Evolutionary conservation across 2,329 filamentous ascomycete species (phyloP).

Genomic region (Alternaria sp.): DNA sequence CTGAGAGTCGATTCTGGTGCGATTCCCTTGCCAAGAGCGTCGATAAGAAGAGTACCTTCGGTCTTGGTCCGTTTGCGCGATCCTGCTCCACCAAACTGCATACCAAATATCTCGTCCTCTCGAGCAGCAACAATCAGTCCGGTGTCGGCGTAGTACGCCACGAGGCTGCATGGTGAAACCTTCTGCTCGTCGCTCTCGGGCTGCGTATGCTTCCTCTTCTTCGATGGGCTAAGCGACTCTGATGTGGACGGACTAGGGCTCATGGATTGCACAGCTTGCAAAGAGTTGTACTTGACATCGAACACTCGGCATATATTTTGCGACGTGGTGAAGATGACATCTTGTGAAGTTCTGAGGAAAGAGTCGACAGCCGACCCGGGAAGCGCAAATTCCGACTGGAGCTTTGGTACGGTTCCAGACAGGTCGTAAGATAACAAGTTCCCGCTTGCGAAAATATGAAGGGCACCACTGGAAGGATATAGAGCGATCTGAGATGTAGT

Average conservation of each 20-base stretch:
- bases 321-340: conserved; percentile 69
- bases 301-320: conserved; percentile 61
- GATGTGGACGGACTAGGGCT: conserved; percentile 15
- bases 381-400: conserved; percentile 60
- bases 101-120: conserved; percentile 69
- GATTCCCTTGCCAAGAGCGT: conserved; percentile 74
- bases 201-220: conserved; percentile 44
- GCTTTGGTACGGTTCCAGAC: conserved; percentile 65
- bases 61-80: conserved; percentile 47
- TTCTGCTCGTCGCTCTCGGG: conserved; percentile 55
- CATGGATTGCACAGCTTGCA: conserved; percentile 53
- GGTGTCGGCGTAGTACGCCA: conserved; percentile 67
- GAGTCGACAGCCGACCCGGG: conserved; percentile 62
- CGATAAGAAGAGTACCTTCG: conserved; percentile 67
- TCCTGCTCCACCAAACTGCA: conserved; percentile 58
- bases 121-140: conserved; percentile 70
- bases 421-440: conserved; percentile 69
- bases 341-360: conserved; percentile 71
- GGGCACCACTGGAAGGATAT: conserved; percentile 67
- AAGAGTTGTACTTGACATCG: conserved; percentile 70
- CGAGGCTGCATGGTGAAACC: conserved; percentile 29
- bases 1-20: background rate
- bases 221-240: conserved; percentile 41
- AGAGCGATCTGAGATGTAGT: conserved; percentile 57
- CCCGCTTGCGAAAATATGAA: conserved; percentile 65